Base-by-base conservation (phyloP, 2,329 filamentous ascomycete genomes). In the Trichoderma koningiopsis region DNA sequence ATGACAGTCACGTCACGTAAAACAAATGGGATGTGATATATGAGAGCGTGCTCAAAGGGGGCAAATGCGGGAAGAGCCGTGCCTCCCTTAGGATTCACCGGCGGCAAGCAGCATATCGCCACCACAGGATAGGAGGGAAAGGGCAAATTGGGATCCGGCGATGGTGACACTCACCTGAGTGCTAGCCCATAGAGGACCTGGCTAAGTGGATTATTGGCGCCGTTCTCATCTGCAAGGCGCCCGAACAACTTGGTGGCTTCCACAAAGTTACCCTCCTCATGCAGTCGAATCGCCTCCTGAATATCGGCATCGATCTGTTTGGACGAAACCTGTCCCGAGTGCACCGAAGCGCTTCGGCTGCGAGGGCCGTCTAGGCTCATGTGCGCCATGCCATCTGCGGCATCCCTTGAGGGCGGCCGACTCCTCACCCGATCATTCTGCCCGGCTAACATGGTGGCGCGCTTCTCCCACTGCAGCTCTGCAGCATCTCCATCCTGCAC, bases 101-200 rank as follows among this genome's bases (percentile, higher is more conserved):
- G 61, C 61, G 37, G 47, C 55, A 31, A 11, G 40, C 64, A 52
- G 64, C 22, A 31, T 19, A 47, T 67, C 22, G 64, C 64, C 55
- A 58, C 64, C 60, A 27, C 53, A 31, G 29, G 35, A 52, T 27
- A 14, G 55, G 11, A 58, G 16, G 35, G 55, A 59, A 56, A 40
- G 22, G 60, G 53, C 59, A 27, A 35, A 67, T 59, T 37, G 64
- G 64, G 33, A 52, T 59, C 29, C 55, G 22, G 64, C 40, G 22
- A 33, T 29, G 29, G 63, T 47, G 52, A 22, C 29, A 84, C 88
- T 81, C 80, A 94, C 91, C 93, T 88, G 73, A 97, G 81, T 64
- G 95, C 94, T 69, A 99, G 91, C 4, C 96, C 96, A 78, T 97
- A 99, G 65, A 99, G 86, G 43, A 99, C 96, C 82, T 99, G 95